Percentiles rank a stretch among this genome's conserved stretches.
Evolutionary conservation across 176 grass and related monocot species (phyloP).

Genomic region (Lolium multiflorum): DNA sequence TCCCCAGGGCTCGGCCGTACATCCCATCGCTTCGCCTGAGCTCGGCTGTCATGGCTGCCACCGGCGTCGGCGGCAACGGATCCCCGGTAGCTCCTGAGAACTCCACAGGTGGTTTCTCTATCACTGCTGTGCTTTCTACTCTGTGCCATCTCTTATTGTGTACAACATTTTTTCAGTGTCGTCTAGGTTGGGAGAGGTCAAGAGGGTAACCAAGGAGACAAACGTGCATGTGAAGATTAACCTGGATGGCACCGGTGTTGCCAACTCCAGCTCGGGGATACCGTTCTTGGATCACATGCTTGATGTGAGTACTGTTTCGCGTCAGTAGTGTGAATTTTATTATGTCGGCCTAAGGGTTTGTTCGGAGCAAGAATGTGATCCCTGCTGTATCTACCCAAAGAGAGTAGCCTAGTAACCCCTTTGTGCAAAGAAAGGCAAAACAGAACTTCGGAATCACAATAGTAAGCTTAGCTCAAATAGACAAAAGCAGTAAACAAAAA

Average conservation of each 20-base stretch:
- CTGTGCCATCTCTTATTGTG: not conserved
- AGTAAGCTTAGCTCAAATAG: conserved; percentile 20
- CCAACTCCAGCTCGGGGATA: conserved; percentile 69
- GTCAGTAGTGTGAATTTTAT: not conserved
- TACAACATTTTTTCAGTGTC: conserved; percentile 27
- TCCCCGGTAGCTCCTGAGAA: not conserved
- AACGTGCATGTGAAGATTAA: conserved; percentile 87
- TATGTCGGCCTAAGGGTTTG: not conserved
- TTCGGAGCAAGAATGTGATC: not conserved
- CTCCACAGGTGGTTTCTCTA: not conserved
- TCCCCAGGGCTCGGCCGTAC: not conserved
- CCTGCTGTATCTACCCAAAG: not conserved
- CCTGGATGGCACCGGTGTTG: conserved; percentile 81
- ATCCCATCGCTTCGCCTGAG: not conserved
- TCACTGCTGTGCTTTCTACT: not conserved
- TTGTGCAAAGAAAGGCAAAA: not conserved
- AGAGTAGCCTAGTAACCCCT: not conserved
- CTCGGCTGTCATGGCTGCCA: not conserved
- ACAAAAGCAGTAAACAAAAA: not conserved
- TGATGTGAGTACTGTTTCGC: conserved; percentile 56
- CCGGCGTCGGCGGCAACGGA: conserved; percentile 41
- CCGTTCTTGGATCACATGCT: conserved; percentile 97
- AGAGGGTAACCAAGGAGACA: conserved; percentile 84
- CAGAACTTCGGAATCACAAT: not conserved
- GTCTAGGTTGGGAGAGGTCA: conserved; percentile 73